Base-by-base conservation (phyloP, 352 stramenopile species). In the Globisporangium nagaii region DNA sequence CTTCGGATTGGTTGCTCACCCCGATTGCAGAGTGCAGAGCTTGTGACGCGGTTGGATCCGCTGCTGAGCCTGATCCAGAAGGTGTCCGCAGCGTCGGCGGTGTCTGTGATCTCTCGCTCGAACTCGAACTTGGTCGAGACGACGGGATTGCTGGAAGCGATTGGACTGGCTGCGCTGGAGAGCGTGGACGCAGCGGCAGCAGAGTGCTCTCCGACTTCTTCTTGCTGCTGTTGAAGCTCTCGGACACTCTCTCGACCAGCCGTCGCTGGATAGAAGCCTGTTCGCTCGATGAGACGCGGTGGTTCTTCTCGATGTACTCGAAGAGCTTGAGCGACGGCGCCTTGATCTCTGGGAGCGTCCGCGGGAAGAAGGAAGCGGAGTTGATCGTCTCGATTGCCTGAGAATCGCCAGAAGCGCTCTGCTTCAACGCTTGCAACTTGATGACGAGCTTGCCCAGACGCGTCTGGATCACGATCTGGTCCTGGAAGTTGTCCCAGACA, bases 381-480 rank as follows among this genome's bases (percentile, higher is more conserved):
- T 34, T 25, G 4, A 2, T 13, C 25, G 42, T 15, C 20, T 31
- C 12, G 3, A 20, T 7, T 20, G 7, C 11, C 13, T 47, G 41
- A 2, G 0, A 20, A 25, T 55, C 47, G 30, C 4, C 32, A 13
- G 34, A 35, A 27, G 41, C 55, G 3, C 19, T 20, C 9, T 17
- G 34, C 17, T 69, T 75, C 28, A 67, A 56, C 1, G 79, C 75
- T 20, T 68, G 40, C 13, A 89, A 47, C 9, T 27, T 55, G 11
- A 90, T 43, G 6, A 66, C 58, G 19, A 90, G 60, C n/a, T 65
- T 73, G 15, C 72, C 66, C 3, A 87, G 56, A n/a, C 66, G 70
- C 1, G 68, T 83, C 51, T 90, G 74, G 24, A 90, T 63, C 25
- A 77, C 65, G 20, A 90, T 37, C 42, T 84, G 74, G 53, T 90